Conservation (phyloP, 805 yeast species). For the Metschnikowia kunwiensis region DNA sequence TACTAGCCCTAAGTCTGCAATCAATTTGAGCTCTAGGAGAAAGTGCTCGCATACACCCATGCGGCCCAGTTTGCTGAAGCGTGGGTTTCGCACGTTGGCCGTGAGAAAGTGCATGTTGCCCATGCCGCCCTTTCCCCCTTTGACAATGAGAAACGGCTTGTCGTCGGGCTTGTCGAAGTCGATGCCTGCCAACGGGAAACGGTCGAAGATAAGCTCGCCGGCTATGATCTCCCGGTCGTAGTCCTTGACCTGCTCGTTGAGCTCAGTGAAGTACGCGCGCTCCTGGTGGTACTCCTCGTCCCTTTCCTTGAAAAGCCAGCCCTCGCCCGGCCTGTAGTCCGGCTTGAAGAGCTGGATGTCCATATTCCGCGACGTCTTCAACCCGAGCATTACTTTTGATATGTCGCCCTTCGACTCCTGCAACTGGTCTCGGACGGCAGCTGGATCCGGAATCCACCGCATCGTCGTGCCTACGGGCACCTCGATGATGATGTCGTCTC, state of each 20-base stretch:
- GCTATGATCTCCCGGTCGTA: slow-evolving; percentile 59
- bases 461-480: slow-evolving; percentile 92
- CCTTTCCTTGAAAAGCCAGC: slow-evolving; percentile 85
- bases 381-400: slow-evolving; percentile 12
- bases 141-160: slow-evolving; percentile 64
- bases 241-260: slow-evolving; percentile 60
- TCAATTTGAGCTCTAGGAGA: slow-evolving; percentile 75
- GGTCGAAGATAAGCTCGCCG: slow-evolving; percentile 61
- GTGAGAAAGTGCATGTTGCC: slow-evolving; percentile 96
- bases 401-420: slow-evolving; percentile 20
- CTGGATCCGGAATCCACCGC: slow-evolving; percentile 80
- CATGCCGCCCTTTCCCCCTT: slow-evolving; percentile 92
- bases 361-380: slow-evolving; percentile 24
- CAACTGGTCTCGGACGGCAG: slow-evolving; percentile 34
- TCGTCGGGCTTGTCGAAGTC: slow-evolving; percentile 63
- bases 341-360: slow-evolving; percentile 60
- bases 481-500: slow-evolving; percentile 72
- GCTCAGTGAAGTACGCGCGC: slow-evolving; percentile 61
- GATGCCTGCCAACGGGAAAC: slow-evolving; percentile 77
- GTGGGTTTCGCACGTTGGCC: slow-evolving; percentile 78
- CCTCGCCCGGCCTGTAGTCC: slow-evolving; percentile 66
- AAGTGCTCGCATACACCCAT: slow-evolving; percentile 62
- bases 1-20: slow-evolving; percentile 92
- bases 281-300: slow-evolving; percentile 66
- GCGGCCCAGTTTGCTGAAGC: slow-evolving; percentile 83